phyloP scores from a whole-genome alignment of 75 land plant species.

The Pseudotsuga menziesii region DNA sequence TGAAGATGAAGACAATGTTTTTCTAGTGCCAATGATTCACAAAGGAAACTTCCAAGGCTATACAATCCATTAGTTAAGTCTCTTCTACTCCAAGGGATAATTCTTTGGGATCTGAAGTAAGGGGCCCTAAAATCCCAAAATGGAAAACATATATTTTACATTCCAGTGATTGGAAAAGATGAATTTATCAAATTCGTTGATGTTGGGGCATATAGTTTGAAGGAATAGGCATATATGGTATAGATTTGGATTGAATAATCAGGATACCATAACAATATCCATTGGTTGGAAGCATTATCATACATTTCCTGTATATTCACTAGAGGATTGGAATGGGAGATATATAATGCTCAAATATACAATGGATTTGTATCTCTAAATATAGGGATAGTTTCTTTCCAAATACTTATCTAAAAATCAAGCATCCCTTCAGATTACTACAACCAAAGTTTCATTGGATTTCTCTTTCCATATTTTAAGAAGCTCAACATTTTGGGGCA shows the following conservation, averaged over 20 bases:
- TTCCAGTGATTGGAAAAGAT: neutral
- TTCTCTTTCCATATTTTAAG: conserved; percentile 70
- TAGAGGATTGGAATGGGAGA: conserved; percentile 82
- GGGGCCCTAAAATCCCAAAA: neutral
- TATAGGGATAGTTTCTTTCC: conserved; percentile 81
- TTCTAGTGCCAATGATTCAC: neutral
- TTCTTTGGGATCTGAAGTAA: neutral
- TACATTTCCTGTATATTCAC: conserved; percentile 82
- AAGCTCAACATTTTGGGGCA: conserved; percentile 92
- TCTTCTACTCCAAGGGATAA: neutral
- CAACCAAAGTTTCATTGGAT: conserved; percentile 69
- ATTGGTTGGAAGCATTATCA: conserved; percentile 97
- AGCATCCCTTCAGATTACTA: conserved; percentile 79
- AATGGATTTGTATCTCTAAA: conserved; percentile 82
- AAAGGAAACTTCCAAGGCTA: neutral
- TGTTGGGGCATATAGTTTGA: conserved; percentile 27
- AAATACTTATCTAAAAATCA: conserved; percentile 79
- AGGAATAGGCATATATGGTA: conserved; percentile 94
- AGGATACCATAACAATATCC: conserved; percentile 87
- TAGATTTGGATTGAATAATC: conserved; percentile 81
- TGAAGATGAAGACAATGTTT: conserved; percentile 38
- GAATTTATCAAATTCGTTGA: neutral
- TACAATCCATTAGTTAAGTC: neutral
- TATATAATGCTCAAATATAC: conserved; percentile 97
- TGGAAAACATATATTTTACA: neutral